Conservation (phyloP, 345 rosid species). For the Gossypium mustelinum region DNA sequence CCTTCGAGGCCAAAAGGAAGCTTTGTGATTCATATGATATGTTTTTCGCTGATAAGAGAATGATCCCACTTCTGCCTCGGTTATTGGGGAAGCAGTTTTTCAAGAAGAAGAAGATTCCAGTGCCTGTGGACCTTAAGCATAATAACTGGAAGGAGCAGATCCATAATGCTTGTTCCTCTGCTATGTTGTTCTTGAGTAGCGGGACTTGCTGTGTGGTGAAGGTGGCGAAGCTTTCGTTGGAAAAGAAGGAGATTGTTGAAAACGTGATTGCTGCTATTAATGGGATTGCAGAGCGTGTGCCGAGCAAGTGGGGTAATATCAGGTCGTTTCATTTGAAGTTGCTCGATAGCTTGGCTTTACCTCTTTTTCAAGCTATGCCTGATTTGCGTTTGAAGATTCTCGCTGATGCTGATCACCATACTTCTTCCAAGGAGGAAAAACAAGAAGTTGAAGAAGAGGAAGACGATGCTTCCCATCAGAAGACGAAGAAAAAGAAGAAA, state of each 20-base stretch:
- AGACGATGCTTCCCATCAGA: constrained; percentile 14
- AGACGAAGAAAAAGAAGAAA: constrained; percentile 36
- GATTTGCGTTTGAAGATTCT: constrained; percentile 64
- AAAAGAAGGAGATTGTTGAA: constrained; percentile 33
- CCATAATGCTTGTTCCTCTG: constrained; percentile 54
- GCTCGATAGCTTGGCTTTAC: constrained; percentile 66
- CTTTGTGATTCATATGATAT: constrained; percentile 45
- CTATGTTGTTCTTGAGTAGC: constrained; percentile 51
- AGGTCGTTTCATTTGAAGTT: constrained; percentile 73
- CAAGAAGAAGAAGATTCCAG: constrained; percentile 60
- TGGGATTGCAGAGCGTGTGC: constrained; percentile 58
- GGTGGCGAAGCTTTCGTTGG: constrained; percentile 60
- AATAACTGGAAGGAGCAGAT: constrained; percentile 81
- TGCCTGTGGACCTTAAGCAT: constrained; percentile 59
- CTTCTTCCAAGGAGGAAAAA: constrained; percentile 18
- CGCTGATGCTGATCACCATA: constrained; percentile 5
- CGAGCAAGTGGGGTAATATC: constrained; percentile 60
- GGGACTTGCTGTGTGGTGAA: constrained; percentile 74
- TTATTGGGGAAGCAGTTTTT: constrained; percentile 73
- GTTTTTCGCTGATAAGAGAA: constrained; percentile 48
- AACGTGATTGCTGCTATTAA: constrained; percentile 58
- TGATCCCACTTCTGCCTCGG: constrained; percentile 63
- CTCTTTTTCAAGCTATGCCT: constrained; percentile 66
- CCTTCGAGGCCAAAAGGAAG: constrained; percentile 50
- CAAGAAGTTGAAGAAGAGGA: constrained; percentile 13